Base-by-base conservation (phyloP, 257 asterid genomes). In the Knoxia roxburghii region DNA sequence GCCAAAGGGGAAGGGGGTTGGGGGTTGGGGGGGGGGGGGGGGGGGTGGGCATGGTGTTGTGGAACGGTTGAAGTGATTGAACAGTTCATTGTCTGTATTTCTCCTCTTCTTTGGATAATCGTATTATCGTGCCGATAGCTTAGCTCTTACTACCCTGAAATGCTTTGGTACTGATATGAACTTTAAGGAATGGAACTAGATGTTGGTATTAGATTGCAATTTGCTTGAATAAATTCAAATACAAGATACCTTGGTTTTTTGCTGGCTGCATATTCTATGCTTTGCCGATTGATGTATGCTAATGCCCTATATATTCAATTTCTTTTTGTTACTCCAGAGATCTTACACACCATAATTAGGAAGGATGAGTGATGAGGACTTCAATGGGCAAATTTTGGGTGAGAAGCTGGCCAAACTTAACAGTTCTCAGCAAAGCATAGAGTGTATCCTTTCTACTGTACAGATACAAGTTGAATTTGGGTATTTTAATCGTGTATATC, bases 371-470 rank as follows among this genome's bases (percentile, higher is more conserved):
- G 91, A 88, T 14, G 92, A 82, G 43, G 68, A 76, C 70, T 88
- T 90, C 66, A 74, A 73, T 73, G 92, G 85, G 85, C 80, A 79
- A 39, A 24, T 51, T 64, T 78, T 93, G 85, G 78, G 90, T 32
- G 96, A 90, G 77, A 93, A 93, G 79, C 80, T 93, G 77, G 75
- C 88, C 57, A 93, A 93, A 77, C 97, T 93, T 73, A 93, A 93
- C 83, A 86, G 90, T 79, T 90, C 99, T 64, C 95, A 83, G 63
- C 99, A 93, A 79, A 82, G 95, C 75, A 88, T 93, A 41, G 94
- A 93, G 82, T 90, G 99, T 93, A 93, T 93, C 97, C 95, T 88
- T 85, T 76, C 70, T 48, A 23, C 69, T n/a, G n/a, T 50, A 24
- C 24, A 5, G 4, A 32, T 65, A 21, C 17, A 5, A 15, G 21